Evolutionary conservation across 306 rosid species (phyloP), one percentile per base, ranked within the genome.

Genomic region (Aeschynomene evenia): DNA sequence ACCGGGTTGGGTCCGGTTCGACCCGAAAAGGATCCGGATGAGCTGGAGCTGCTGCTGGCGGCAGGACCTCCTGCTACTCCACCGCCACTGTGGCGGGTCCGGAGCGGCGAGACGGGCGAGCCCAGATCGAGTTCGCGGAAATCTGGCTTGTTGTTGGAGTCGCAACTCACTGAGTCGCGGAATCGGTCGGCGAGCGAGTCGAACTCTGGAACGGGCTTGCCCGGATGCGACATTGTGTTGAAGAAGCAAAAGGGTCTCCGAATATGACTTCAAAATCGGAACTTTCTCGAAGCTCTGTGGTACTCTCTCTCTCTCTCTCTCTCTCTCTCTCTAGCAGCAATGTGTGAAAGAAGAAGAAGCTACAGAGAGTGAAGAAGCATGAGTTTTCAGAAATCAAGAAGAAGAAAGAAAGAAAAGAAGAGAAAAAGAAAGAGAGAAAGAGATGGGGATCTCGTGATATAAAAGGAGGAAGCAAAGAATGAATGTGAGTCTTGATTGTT

Each of bases 371-470:
- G 42, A 24, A 72, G 46, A 33, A 56, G 61, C 62, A 39, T 23
- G 72, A 46, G 66, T 54, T 40, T n/a, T 7, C 51, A 48, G 73
- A 48, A 73, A 62, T 53, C 62, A 22, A 60, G 83, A 5, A 14
- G 55, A 71, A 18, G 26, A 81, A 66, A 72, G 39, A 77, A 80
- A 34, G 19, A 40, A 53, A 71, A 63, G 63, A 46, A 10, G 24
- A 9, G 3, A 15, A 28, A 39, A 33, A 46, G 50, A 75, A 68
- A 74, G 77, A 83, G 28, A 79, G 53, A 75, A 24, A 76, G 81
- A 21, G 85, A 85, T 79, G 91, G 94, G 94, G 91, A 88, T 90
- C 97, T 84, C 92, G 98, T 90, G 97, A 93, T 85, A 64, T 84
- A 72, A 85, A 84, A 83, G 79, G 80, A 80, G 87, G 79, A 85